Base-by-base conservation (phyloP, 1,284 basidiomycete genomes). In the Cryptococcus sp. region DNA sequence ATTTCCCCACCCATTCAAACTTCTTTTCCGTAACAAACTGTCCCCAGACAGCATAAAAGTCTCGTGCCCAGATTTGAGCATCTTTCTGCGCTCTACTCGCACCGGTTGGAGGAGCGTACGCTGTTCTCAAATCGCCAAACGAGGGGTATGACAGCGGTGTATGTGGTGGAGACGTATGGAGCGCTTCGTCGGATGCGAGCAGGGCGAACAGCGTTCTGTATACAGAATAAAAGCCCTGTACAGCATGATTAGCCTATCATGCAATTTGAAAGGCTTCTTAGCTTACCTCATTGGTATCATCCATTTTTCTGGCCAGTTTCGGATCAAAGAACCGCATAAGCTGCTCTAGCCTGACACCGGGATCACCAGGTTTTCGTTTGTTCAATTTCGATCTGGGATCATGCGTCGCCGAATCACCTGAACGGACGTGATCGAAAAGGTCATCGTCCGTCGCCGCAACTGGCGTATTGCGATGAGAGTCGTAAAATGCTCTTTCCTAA, bases 401-500 rank as follows among this genome's bases (percentile, higher is more conserved):
- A 5, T 62, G 58, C n/a, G 73, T 70, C 1, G 75, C 74, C 10
- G 67, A 65, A 38, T 76, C 79, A 29, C 92, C 93, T 49, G 80
- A 84, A 53, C 86, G 84, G 62, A 96, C 89, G 67, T 93, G 89
- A 61, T 93, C 87, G 67, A 91, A 91, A 5, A 94, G 85, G 11
- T 85, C 86, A 55, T 88, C 88, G 73, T 94, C 92, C 43, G 89
- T 87, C 66, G 91, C 89, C 1, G 91, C 89, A 13, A 83, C 82
- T 8, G 93, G 82, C n/a, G 89, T 88, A 37, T 91, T 88, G 46
- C 90, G 85, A 75, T 98, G 94, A n/a, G 87, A 87, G 76, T 99
- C 95, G 76, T 99, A 99, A 91, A 94, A 99, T 44, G 95, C 93
- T 62, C 95, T 83, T 83, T 99, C 94, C 90, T 93, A 84, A 3